Percentiles rank a stretch among this genome's conserved stretches.
Evolutionary conservation across 768 basidiomycete species (phyloP).

Genomic region (Suillus subaureus): DNA sequence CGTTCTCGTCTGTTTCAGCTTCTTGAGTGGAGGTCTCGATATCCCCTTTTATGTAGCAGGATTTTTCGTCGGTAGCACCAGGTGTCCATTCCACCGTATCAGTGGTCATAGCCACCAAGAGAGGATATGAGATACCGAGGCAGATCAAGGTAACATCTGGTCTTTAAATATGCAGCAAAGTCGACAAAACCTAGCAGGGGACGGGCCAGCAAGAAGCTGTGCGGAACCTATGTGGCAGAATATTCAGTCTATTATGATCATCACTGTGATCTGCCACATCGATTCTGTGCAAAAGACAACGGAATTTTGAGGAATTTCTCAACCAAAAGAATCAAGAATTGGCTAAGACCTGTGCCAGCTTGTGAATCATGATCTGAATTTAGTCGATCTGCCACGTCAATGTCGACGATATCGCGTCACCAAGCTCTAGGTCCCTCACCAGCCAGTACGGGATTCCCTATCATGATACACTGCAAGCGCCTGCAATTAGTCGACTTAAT

Average conservation of each 20-base stretch:
- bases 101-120: constrained; percentile 11
- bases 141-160: neutral
- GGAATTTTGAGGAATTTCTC: neutral
- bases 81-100: constrained; percentile 1
- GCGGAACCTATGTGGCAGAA: neutral
- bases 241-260: neutral
- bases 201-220: neutral
- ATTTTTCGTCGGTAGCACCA: constrained; percentile 30
- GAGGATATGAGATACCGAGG: constrained; percentile 2
- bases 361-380: neutral
- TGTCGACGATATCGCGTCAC: neutral
- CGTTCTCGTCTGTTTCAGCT: constrained; percentile 15
- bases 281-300: neutral
- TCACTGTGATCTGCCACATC: neutral
- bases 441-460: neutral
- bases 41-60: constrained; percentile 34
- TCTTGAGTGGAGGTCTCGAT: constrained; percentile 26
- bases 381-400: neutral
- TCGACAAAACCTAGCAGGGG: neutral
- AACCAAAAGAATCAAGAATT: neutral
- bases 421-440: neutral
- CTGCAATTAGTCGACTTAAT: neutral
- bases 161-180: neutral
- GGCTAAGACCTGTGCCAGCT: neutral
- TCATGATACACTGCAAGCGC: neutral